These are phyloP conservation scores for Amaranthus palmeri DNA, from an alignment of 148 eudicot species.

Conservation along the genomic window DNA sequence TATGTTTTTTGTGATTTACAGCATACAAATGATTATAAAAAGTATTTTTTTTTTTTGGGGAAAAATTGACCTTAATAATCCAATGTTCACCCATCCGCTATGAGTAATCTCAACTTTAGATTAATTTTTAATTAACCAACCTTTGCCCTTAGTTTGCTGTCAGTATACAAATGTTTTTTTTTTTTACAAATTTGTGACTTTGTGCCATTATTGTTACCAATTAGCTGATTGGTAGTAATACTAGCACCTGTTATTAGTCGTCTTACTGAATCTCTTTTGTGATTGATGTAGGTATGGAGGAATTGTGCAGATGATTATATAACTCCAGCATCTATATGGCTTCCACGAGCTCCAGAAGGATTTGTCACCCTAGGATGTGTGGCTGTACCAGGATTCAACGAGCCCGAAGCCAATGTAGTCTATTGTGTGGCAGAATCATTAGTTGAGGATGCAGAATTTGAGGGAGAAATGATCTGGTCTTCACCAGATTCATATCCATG, in stretches of 20 bases:
- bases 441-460: conserved; percentile 65
- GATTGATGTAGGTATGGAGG: conserved; percentile 77
- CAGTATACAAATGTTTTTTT: neutral
- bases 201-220: neutral
- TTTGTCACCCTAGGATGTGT: conserved; percentile 78
- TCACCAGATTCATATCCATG: conserved; percentile 86
- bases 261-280: neutral
- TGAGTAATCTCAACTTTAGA: no score
- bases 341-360: conserved; percentile 90
- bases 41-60: no score
- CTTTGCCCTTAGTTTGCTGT: neutral
- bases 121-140: no score
- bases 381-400: conserved; percentile 53
- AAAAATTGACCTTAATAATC: no score
- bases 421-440: conserved; percentile 76
- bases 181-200: neutral
- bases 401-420: conserved; percentile 52
- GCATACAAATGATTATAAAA: no score
- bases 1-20: no score
- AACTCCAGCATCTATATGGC: conserved; percentile 80
- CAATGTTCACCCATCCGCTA: no score
- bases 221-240: neutral
- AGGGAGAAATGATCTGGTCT: conserved; percentile 77
- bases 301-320: conserved; percentile 80
- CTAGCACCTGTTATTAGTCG: neutral